Base-by-base conservation (phyloP, 305 asterid genomes). In the Fraxinus latifolia region DNA sequence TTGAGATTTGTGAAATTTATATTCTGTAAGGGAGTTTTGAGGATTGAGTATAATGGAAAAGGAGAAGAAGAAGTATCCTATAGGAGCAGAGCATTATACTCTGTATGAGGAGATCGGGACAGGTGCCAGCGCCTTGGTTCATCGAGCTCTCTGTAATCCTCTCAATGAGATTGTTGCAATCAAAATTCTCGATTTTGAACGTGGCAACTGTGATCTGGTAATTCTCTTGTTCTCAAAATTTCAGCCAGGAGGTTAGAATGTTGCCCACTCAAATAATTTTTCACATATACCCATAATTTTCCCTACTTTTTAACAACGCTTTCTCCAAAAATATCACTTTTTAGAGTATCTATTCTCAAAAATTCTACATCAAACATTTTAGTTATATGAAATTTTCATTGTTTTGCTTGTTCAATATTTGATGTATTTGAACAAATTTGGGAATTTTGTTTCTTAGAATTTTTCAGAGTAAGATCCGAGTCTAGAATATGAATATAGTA, bases 131-230 rank as follows among this genome's bases (percentile, higher is more conserved):
- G 99, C 99, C 19, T 89, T 96, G 65, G 98, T 95, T 84, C 90
- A 92, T 83, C 98, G 98, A 23, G 97, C 99, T 0, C 87, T 88
- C 0, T 96, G 99, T 86, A 79, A 29, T 65, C 76, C 94, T 5
- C 83, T 89, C 68, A 82, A 93, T 55, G 98, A 94, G 87, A 74
- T 92, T 39, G 97, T 94, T 31, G 99, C 99, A 39, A 85, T 96
- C 84, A 96, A 96, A 91, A 89, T 96, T 82, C 97, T 96, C 77
- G 99, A 96, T 87, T 94, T 91, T 79, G 98, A 96, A 88, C 95
- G 98, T n/a, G 90, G 84, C 58, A 96, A 96, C 77, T 87, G 91
- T 80, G 97, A 96, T 91, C 92, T 96, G 98, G 99, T 95, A 88
- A 86, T 76, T 73, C 77, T n/a, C 71, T 33, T 33, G 47, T 15